A percentile compares a stretch with the other conserved stretches of the same genome.
Conservation (phyloP, 2,329 filamentous ascomycete genomes). For the Ophiostoma sp. region DNA sequence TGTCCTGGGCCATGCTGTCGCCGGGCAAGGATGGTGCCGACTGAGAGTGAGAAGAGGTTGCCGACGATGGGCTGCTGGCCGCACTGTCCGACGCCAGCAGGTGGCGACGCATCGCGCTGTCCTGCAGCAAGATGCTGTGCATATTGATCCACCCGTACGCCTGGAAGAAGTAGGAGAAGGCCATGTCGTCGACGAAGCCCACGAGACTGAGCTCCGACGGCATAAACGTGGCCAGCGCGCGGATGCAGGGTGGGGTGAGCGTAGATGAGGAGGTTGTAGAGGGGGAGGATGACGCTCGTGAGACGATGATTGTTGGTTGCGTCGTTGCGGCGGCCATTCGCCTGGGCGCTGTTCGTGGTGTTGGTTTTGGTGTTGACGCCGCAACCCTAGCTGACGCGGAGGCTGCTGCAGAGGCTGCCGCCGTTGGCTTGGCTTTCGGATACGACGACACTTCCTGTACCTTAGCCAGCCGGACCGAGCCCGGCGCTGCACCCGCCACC, state of each 20-base stretch:
- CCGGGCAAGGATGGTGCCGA: background rate
- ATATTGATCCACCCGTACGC: constrained; percentile 37
- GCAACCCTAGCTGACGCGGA: background rate
- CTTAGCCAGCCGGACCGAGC: constrained; percentile 31
- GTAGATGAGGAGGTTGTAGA: background rate
- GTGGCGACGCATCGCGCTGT: constrained; percentile 29
- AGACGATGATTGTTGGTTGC: background rate
- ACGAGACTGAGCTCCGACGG: constrained; percentile 31
- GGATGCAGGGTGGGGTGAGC: background rate
- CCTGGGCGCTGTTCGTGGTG: background rate
- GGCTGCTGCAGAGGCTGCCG: too few relatives aligned
- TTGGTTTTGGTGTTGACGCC: background rate
- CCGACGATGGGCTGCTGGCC: background rate
- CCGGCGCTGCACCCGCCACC: constrained; percentile 32
- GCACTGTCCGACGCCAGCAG: constrained; percentile 27
- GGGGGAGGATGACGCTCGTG: background rate
- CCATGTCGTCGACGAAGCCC: constrained; percentile 35
- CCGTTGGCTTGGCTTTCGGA: constrained; percentile 5
- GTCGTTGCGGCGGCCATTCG: background rate
- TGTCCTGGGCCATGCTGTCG: constrained; percentile 29
- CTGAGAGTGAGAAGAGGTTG: background rate
- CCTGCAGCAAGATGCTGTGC: constrained; percentile 35
- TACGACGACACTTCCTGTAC: constrained; percentile 32
- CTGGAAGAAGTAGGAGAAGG: constrained; percentile 35
- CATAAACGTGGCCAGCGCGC: background rate